Evolutionary conservation across 2,329 filamentous ascomycete genomes (phyloP).

Genomic region (Cladosporium sp.): DNA sequence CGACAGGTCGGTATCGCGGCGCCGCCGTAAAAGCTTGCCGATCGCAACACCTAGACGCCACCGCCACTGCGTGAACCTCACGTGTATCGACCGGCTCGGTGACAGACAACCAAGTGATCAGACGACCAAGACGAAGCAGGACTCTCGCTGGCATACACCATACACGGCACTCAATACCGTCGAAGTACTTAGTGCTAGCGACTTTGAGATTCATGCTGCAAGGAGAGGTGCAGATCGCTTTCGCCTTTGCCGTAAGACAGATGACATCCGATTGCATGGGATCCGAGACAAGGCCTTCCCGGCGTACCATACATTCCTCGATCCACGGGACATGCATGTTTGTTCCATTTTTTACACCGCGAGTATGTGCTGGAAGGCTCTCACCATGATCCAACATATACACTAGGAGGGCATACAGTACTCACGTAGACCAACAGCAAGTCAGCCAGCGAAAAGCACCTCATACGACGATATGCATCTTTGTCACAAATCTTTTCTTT

Average conservation of each 20-base stretch:
- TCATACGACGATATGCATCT: not conserved
- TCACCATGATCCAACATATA: not conserved
- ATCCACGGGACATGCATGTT: not conserved
- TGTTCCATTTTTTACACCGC: not conserved
- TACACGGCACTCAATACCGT: not conserved
- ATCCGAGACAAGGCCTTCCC: not conserved
- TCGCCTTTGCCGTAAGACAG: not conserved
- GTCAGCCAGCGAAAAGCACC: not conserved
- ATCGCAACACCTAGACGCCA: not conserved
- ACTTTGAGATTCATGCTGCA: not conserved
- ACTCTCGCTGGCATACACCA: not conserved
- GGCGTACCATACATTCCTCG: not conserved
- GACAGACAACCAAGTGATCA: not conserved
- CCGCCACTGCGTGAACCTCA: conserved; percentile 4
- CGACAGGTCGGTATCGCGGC: not conserved
- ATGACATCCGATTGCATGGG: not conserved
- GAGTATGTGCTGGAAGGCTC: not conserved
- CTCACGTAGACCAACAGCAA: not conserved
- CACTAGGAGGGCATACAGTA: not conserved
- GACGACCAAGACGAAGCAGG: not conserved
- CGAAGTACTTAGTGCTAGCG: not conserved
- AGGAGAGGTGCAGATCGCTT: not conserved
- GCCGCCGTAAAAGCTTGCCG: conserved; percentile 4
- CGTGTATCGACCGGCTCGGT: not conserved
- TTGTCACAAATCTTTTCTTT: not conserved